Evolutionary conservation across 202 grass and related monocot species (phyloP), one percentile per base, ranked within the genome.

Genomic region (Brachypodium distachyon): DNA sequence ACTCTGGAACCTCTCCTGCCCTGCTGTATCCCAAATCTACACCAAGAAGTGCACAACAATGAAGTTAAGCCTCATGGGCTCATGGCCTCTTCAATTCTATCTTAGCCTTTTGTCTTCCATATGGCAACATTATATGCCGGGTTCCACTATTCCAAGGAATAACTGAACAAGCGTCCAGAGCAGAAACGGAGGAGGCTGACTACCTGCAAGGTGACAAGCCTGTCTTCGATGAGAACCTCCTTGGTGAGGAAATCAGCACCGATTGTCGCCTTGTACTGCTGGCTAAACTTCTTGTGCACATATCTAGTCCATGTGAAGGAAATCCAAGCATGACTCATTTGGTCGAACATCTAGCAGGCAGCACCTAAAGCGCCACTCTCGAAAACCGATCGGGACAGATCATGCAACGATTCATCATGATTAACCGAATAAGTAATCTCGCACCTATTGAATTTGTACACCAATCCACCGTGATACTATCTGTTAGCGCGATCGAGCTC

Each of bases 191-290:
- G 53, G 67, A 42, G 21, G 33, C 47, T 77, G 61, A 39, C n/a
- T n/a, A 95, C 91, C 88, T 98, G 96, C 78, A 95, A 81, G 69
- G 96, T 98, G 64, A 98, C 96, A 65, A 95, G 84, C 67, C 86
- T 90, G 63, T 98, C 96, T 27, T 90, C 91, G 6, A 98, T 85
- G 48, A 95, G 82, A 42, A 98, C 87, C 76, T 95, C 96, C 77
- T 98, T 98, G 55, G 96, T 95, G 73, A 98, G 81, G 70, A 98
- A 98, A 89, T 98, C 96, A 22, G 96, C 91, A 51, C 95, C 95
- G 51, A 98, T 98, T 1, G 95, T 98, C 8, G 95, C 95, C 77
- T 98, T 98, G 54, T 98, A 95, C 64, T 95, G 95, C 76, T 98
- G 95, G 40, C 87, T 95, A 66, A 98, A 95, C 72, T 98, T 98